Evolutionary conservation across 805 yeast genomes (phyloP), one percentile per base, ranked within the genome.

Genomic region (Candida tammaniensis): DNA sequence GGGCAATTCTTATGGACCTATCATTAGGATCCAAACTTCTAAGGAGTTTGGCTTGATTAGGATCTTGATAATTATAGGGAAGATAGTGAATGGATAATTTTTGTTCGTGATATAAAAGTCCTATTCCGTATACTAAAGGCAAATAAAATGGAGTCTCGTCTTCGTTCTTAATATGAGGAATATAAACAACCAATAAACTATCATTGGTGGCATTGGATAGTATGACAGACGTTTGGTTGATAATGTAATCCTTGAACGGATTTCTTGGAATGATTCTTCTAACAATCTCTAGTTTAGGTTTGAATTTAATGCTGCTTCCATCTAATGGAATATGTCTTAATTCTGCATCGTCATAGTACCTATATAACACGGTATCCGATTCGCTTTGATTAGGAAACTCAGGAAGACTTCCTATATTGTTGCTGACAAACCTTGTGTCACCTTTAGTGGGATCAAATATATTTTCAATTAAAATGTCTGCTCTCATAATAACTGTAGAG

Each of bases 201-300:
- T 67, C 59, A 18, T 49, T 48, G 2, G 47, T 39, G 2, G 48
- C 47, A 4, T 46, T 46, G 9, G 36, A 42, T 42, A 63, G 62
- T 53, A 71, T 59, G 1, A 76, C 60, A 57, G 97, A 89, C 0
- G 96, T 82, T 57, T 91, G 98, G 53, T 86, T 85, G 42, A 88
- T 78, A 16, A 86, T 75, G 33, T 74, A 73, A 54, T 89, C 98
- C 49, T 86, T 83, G 52, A 76, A 79, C 0, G 96, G 95, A 51
- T 89, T 89, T 57, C 97, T 69, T 8, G 98, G 98, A n/a, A 89
- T 74, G 22, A 89, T 78, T 46, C 95, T 68, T 46, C 97, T 74
- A n/a, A 87, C 86, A 30, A 83, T 61, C 45, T 80, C 78, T 14
- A 57, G 54, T 27, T 65, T 63, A 13, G 70, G 68, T 38, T 51